A percentile compares a stretch with the other conserved stretches of the same genome.
Evolutionary conservation across 176 grass and related monocot genomes (phyloP).

Genomic region (Poa pratensis): DNA sequence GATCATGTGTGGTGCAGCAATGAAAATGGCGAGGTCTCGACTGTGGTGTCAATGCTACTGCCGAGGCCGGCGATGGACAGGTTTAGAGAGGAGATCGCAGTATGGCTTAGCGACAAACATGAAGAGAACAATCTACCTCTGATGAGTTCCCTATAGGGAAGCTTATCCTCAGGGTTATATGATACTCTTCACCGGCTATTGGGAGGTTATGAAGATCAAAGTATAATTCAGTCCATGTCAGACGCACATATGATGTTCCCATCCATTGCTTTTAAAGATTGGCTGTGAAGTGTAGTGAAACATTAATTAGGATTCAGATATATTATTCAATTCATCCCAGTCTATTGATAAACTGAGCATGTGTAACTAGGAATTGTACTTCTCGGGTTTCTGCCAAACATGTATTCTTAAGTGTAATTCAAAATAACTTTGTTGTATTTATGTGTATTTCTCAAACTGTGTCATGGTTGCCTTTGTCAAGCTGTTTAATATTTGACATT

Average conservation of each 20-base stretch:
- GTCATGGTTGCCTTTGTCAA: not conserved
- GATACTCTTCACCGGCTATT: not conserved
- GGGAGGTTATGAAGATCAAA: not conserved
- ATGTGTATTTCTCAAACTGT: not conserved
- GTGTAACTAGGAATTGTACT: not conserved
- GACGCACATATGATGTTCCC: not conserved
- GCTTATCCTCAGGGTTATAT: not conserved
- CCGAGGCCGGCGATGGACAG: slow-evolving; percentile 24
- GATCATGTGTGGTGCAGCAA: slow-evolving; percentile 43
- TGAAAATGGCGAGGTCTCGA: slow-evolving; percentile 20
- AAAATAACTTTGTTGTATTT: not conserved
- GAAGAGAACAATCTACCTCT: slow-evolving; percentile 36
- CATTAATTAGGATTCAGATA: not conserved
- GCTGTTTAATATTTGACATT: not conserved
- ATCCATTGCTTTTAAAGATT: not conserved
- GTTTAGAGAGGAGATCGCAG: slow-evolving; percentile 40
- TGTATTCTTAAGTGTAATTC: not conserved
- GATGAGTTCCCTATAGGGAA: slow-evolving; percentile 42
- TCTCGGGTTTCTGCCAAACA: not conserved
- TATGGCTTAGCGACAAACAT: slow-evolving; percentile 29
- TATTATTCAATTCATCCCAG: not conserved
- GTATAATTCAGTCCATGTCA: not conserved
- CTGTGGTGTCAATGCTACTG: slow-evolving; percentile 40
- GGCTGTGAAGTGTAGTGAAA: not conserved
- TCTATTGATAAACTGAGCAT: not conserved